These are phyloP conservation scores for Trypethelium eluteriae DNA, from an alignment of 495 filamentous ascomycete genomes.

Conservation along the genomic window DNA sequence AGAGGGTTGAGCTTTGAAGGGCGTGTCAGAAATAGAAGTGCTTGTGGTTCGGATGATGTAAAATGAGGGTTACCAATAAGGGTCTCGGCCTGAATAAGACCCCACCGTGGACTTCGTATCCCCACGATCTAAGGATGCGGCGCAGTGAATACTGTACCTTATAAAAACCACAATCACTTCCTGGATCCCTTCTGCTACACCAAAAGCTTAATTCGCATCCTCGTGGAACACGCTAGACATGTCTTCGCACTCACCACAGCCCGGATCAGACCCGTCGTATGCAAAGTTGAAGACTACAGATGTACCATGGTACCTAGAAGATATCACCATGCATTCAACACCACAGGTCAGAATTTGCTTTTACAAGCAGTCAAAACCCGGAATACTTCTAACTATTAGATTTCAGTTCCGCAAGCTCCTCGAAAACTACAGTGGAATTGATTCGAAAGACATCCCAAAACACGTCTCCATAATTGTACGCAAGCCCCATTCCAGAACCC, in stretches of 20 bases:
- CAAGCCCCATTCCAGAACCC: neutral
- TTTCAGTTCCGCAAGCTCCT: neutral
- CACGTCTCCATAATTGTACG: neutral
- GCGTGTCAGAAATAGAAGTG: too few relatives aligned
- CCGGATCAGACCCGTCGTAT: neutral
- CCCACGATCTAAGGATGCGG: too few relatives aligned
- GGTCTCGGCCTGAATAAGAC: too few relatives aligned
- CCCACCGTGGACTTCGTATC: too few relatives aligned
- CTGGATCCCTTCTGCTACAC: too few relatives aligned
- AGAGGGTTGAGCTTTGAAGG: too few relatives aligned
- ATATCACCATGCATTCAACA: neutral
- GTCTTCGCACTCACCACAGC: slow-evolving; percentile 16
- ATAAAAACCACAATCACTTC: too few relatives aligned
- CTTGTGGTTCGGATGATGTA: too few relatives aligned
- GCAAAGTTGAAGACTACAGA: neutral
- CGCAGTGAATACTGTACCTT: too few relatives aligned
- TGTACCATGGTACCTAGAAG: neutral
- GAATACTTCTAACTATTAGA: neutral
- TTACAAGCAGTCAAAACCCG: neutral
- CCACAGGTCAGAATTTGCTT: neutral
- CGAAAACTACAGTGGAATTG: neutral
- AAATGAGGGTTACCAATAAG: too few relatives aligned
- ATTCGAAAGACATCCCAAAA: neutral
- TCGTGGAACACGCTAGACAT: too few relatives aligned
- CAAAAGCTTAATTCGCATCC: too few relatives aligned